phyloP scores from a whole-genome alignment of 768 basidiomycete genomes.

The Agrocybe praecox region DNA sequence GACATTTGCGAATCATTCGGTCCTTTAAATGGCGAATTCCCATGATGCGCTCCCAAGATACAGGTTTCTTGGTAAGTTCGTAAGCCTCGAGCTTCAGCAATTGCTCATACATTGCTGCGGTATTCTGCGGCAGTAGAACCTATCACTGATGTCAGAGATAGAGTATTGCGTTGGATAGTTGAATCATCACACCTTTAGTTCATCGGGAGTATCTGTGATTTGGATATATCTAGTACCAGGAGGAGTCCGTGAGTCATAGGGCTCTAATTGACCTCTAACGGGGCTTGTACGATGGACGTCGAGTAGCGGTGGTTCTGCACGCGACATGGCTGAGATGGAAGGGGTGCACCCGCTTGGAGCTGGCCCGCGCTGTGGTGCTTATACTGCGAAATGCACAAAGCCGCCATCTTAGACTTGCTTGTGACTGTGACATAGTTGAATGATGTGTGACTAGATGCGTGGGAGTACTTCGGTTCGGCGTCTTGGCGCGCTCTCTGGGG shows the following conservation, averaged over 20 bases:
- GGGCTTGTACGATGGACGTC: slow-evolving; percentile 66
- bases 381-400: slow-evolving; percentile 17
- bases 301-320: slow-evolving; percentile 29
- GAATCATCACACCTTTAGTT: slow-evolving; percentile 57
- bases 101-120: slow-evolving; percentile 65
- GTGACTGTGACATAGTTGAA: slow-evolving; percentile 16
- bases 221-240: slow-evolving; percentile 73
- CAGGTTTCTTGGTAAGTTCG: slow-evolving; percentile 61
- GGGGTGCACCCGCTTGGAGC: slow-evolving; percentile 4
- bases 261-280: slow-evolving; percentile 75
- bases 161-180: no score
- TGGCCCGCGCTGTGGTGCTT: slow-evolving; percentile 9
- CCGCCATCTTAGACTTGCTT: slow-evolving; percentile 21
- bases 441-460: slow-evolving; percentile 9
- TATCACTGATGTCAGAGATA: slow-evolving; percentile 22
- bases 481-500: slow-evolving; percentile 8
- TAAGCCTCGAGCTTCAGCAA: slow-evolving; percentile 62
- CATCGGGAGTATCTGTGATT: slow-evolving; percentile 75
- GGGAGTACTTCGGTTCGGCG: slow-evolving; percentile 20
- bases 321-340: slow-evolving; percentile 25
- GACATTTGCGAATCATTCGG: slow-evolving; percentile 81
- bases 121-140: slow-evolving; percentile 72
- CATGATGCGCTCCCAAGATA: slow-evolving; percentile 70
- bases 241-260: slow-evolving; percentile 56
- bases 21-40: slow-evolving; percentile 81